Percentiles rank a stretch among this genome's conserved stretches.
phyloP scores from a whole-genome alignment of 306 rosid genomes.

The Hippophae gyantsensis region DNA sequence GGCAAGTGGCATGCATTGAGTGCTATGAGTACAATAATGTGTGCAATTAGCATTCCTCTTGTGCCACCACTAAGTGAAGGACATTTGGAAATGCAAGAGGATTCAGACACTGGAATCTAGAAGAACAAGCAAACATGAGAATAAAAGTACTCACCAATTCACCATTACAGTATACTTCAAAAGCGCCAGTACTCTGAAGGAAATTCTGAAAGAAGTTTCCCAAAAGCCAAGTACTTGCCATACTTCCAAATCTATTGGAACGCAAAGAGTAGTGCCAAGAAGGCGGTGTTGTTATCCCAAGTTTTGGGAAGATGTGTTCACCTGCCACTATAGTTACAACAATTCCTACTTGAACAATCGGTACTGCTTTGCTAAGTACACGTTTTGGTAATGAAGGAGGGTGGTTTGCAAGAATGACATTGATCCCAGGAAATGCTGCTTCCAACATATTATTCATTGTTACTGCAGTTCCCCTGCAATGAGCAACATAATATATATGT shows the following conservation, averaged over 20 bases:
- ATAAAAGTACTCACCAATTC: constrained; percentile 39
- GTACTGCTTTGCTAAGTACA: constrained; percentile 48
- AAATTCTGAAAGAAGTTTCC: constrained; percentile 57
- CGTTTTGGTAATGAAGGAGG: constrained; percentile 50
- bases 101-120: neutral
- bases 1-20: no score
- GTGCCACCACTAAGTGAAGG: no score
- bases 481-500: neutral
- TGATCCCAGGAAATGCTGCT: constrained; percentile 46
- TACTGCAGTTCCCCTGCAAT: constrained; percentile 51
- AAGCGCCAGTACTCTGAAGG: constrained; percentile 62
- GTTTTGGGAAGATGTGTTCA: constrained; percentile 49
- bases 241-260: constrained; percentile 51
- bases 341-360: constrained; percentile 46
- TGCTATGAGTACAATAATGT: no score
- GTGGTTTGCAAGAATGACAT: constrained; percentile 46
- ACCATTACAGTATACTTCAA: constrained; percentile 58
- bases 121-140: neutral
- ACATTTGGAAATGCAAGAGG: no score
- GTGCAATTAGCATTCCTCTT: no score
- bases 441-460: constrained; percentile 54
- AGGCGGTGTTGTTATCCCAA: constrained; percentile 54
- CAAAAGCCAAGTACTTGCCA: constrained; percentile 63
- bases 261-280: constrained; percentile 49
- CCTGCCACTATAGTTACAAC: constrained; percentile 47